Evolutionary conservation across 768 basidiomycete species (phyloP).

Genomic region (Boletus reticulatus): DNA sequence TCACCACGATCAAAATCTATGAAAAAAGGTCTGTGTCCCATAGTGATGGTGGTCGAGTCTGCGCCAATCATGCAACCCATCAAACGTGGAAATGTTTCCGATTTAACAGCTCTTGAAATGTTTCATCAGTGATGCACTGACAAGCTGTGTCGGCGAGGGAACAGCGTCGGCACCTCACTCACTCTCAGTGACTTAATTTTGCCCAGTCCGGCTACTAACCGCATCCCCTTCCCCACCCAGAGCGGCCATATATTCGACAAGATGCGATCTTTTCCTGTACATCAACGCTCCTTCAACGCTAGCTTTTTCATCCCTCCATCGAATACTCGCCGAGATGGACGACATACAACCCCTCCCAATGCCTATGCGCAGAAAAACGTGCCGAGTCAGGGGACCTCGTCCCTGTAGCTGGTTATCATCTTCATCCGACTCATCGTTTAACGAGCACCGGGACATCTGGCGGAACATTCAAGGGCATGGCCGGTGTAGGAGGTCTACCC

Average conservation of each 20-base stretch:
- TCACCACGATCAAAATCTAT: too few relatives aligned
- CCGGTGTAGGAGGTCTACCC: conserved; percentile 15
- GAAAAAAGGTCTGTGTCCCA: too few relatives aligned
- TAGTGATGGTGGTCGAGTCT: too few relatives aligned
- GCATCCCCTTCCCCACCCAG: not conserved
- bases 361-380: conserved; percentile 7
- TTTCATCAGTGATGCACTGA: conserved; percentile 13
- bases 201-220: conserved; percentile 1
- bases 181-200: not conserved
- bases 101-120: not conserved
- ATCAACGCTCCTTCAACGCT: not conserved
- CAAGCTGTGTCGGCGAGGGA: conserved; percentile 16
- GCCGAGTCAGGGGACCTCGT: conserved; percentile 29
- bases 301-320: not conserved
- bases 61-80: too few relatives aligned
- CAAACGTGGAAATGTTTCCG: conserved; percentile 4
- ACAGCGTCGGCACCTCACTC: conserved; percentile 8
- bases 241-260: conserved; percentile 16
- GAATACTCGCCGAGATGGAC: conserved; percentile 11
- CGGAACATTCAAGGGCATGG: conserved; percentile 5
- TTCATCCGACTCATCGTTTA: conserved; percentile 11
- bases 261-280: conserved; percentile 11
- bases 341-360: conserved; percentile 4
- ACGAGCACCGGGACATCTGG: conserved; percentile 17
- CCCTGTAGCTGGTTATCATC: conserved; percentile 26